phyloP scores from a whole-genome alignment of 305 asterid species.

The Withania somnifera region DNA sequence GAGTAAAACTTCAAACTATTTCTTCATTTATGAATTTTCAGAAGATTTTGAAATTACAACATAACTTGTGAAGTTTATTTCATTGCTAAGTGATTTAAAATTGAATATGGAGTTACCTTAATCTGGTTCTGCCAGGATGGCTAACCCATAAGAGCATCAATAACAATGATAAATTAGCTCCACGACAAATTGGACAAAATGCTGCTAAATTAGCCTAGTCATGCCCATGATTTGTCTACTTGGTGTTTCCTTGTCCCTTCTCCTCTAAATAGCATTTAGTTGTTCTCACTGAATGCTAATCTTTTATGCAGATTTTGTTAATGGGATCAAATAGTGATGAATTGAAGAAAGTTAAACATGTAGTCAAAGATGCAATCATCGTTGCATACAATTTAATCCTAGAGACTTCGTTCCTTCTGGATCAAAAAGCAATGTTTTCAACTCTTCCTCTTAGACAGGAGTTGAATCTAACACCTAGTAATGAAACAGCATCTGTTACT shows the following conservation, averaged over 20 bases:
- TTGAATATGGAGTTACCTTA: neutral
- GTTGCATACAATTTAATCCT: slow-evolving; percentile 97
- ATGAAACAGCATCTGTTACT: slow-evolving; percentile 10
- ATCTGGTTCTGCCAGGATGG: neutral
- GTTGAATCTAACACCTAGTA: slow-evolving; percentile 11
- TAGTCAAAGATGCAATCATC: slow-evolving; percentile 77
- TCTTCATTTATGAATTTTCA: neutral
- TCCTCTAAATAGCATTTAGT: neutral
- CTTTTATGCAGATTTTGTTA: slow-evolving; percentile 64
- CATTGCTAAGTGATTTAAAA: neutral
- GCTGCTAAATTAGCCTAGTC: neutral
- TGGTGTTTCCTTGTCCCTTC: neutral
- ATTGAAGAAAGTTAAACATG: slow-evolving; percentile 78
- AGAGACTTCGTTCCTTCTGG: slow-evolving; percentile 80
- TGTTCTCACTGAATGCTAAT: neutral
- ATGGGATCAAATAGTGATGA: slow-evolving; percentile 82
- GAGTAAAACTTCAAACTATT: neutral
- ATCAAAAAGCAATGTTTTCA: slow-evolving; percentile 84
- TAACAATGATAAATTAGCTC: neutral
- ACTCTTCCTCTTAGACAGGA: slow-evolving; percentile 45
- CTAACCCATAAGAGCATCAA: neutral
- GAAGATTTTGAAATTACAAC: neutral
- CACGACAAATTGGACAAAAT: neutral
- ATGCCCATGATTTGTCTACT: neutral
- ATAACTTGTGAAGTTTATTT: neutral